phyloP scores from a whole-genome alignment of 2,329 filamentous ascomycete species.

The Beauveria brongniartii region DNA sequence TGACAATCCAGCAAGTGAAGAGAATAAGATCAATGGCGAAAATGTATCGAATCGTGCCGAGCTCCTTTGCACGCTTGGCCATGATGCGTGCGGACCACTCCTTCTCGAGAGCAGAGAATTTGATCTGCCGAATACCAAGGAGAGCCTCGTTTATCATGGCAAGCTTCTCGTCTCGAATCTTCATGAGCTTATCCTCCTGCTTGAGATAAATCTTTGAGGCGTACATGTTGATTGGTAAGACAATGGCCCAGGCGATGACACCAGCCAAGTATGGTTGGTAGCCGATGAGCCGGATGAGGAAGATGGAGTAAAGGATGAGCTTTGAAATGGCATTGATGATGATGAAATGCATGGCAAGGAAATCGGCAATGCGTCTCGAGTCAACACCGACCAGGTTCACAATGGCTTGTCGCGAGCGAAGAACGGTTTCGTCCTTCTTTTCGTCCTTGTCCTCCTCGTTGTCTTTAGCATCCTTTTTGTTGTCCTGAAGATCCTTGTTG shows the following conservation, averaged over 20 bases:
- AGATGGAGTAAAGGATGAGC: conserved; percentile 55
- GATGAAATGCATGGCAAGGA: conserved; percentile 57
- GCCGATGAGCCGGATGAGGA: conserved; percentile 62
- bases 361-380: conserved; percentile 59
- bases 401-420: conserved; percentile 55
- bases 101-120: conserved; percentile 68
- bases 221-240: conserved; percentile 61
- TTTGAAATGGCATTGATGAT: conserved; percentile 56
- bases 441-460: conserved; percentile 42
- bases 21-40: conserved; percentile 57
- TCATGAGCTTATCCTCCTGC: conserved; percentile 65
- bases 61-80: conserved; percentile 55
- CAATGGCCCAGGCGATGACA: conserved; percentile 53
- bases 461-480: conserved; percentile 28
- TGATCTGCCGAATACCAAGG: conserved; percentile 75
- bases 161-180: conserved; percentile 66
- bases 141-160: conserved; percentile 69
- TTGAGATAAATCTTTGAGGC: conserved; percentile 56
- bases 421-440: conserved; percentile 27
- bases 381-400: conserved; percentile 77
- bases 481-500: conserved; percentile 28
- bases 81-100: conserved; percentile 66
- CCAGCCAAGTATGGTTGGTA: conserved; percentile 62
- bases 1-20: conserved; percentile 62
- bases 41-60: conserved; percentile 56